Base-by-base conservation (phyloP, 1,284 basidiomycete species). In the Heterobasidion occidentale region DNA sequence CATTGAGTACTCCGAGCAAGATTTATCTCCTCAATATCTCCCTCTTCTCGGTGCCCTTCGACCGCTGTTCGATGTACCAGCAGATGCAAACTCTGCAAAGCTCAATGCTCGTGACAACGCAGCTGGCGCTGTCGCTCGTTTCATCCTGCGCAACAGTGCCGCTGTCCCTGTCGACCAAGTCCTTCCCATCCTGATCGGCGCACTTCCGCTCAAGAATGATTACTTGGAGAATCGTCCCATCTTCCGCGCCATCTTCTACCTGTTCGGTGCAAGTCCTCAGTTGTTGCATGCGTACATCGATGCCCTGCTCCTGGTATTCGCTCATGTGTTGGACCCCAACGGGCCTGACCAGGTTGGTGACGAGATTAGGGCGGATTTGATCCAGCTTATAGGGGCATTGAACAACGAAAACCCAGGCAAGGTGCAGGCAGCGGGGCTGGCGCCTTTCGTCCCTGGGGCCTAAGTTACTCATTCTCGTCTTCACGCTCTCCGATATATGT, bases 31-130 rank as follows among this genome's bases (percentile, higher is more conserved):
- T 6, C 94, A 98, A 69, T 98, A 90, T 74, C 70, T 86, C 48
- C 81, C 80, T 61, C 79, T 99, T 54, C 88, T 99, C 53, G 75
- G 75, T 48, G 87, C 88, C 4, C 84, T 99, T 52, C 88, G 84
- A 51, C 90, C 92, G 7, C 79, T 96, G 63, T 99, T 99, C 73
- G 73, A 79, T 52, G 79, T 90, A 52, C 64, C 81, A 2, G 74
- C 83, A 9, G 81, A 86, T 57, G 70, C 85, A 7, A 74, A 83
- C 36, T 71, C 84, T 6, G 74, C 90, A 9, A 78, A 80, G 50
- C 74, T 90, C 61, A 95, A 94, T 65, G 94, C 95, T 17, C 88
- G 89, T 59, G 97, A 99, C 73, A 99, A 99, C 69, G 97, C 97
- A 11, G 84, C 90, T 35, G 97, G 97, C 55, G 93, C 94, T 51